These are phyloP conservation scores for Jackrogersella minutella DNA, from an alignment of 495 filamentous ascomycete species.

Conservation along the genomic window DNA sequence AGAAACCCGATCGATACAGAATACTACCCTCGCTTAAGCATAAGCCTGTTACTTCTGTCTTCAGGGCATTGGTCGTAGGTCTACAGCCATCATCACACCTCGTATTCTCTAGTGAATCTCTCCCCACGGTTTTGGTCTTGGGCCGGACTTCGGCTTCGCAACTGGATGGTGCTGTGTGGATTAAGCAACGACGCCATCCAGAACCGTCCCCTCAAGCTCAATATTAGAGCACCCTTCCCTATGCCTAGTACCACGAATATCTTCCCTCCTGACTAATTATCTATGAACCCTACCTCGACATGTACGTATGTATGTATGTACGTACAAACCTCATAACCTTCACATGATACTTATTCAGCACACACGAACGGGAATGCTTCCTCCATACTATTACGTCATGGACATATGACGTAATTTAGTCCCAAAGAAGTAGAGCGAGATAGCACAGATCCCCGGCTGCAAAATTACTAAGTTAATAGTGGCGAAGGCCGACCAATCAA, in stretches of 20 bases:
- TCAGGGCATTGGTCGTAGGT: neutral
- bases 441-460: slow-evolving; percentile 6
- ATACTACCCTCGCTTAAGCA: slow-evolving; percentile 20
- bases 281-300: neutral
- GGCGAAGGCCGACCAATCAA: slow-evolving; percentile 5
- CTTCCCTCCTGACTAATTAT: slow-evolving; percentile 1
- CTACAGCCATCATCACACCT: slow-evolving; percentile 9
- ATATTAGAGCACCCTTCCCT: neutral
- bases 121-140: slow-evolving; percentile 1
- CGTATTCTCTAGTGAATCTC: neutral
- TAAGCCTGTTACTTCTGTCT: slow-evolving; percentile 14
- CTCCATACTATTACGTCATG: slow-evolving; percentile 33
- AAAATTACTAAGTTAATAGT: slow-evolving; percentile 14
- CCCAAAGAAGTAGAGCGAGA: neutral
- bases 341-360: neutral
- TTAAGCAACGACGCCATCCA: slow-evolving; percentile 11
- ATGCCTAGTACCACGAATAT: neutral
- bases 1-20: slow-evolving; percentile 4
- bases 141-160: neutral
- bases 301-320: no score
- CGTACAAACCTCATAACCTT: neutral
- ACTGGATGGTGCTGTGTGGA: neutral
- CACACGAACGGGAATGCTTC: neutral
- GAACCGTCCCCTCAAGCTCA: neutral
- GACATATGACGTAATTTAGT: slow-evolving; percentile 29